Base-by-base conservation (phyloP, 768 basidiomycete genomes). In the Psilocybe tampanensis region DNA sequence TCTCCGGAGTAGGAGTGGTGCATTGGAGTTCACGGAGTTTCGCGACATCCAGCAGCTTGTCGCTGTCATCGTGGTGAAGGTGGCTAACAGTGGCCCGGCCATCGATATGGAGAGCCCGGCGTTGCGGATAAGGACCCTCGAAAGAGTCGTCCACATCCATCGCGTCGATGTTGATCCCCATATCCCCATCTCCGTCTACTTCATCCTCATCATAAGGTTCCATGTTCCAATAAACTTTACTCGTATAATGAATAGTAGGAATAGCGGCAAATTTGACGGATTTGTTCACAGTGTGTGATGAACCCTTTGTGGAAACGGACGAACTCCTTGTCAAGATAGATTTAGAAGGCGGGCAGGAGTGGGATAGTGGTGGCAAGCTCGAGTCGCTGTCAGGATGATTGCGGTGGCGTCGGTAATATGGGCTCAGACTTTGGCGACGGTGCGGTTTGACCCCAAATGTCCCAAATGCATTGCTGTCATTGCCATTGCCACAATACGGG, bases 241-340 rank as follows among this genome's bases (percentile, higher is more conserved):
- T 70, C 21, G 71, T 63, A 57, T 86, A 85, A 64, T 86, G 80
- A 8, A 88, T 76, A 2, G 80, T 86, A 15, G 88, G 87, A 52
- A 76, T 74, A 55, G 88, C 86, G 24, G 85, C 84, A 59, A 90
- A 90, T 61, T 87, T 90, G 48, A 90, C 89, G 32, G 85, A 87
- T 52, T 84, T 84, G 61, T 68, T 73, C 6, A 70, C 64, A 34
- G 72, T 70, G 51, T 66, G 63, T 8, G 60, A 54, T 7, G 74
- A 76, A 48, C 65, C 66, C 55, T 72, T 74, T 13, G 74, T 80
- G 6, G 81, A 83, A 48, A 81, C 68, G 39, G 79, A 85, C 21
- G 78, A 78, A 55, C 76, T 78, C 52, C 77, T 82, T 39, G 83
- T 76, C 41, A 89, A 76, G 55, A 88, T 88, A 3, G 86, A 87